These are phyloP conservation scores for Mycena citricolor DNA, from an alignment of 1,284 basidiomycete species.

Conservation along the genomic window DNA sequence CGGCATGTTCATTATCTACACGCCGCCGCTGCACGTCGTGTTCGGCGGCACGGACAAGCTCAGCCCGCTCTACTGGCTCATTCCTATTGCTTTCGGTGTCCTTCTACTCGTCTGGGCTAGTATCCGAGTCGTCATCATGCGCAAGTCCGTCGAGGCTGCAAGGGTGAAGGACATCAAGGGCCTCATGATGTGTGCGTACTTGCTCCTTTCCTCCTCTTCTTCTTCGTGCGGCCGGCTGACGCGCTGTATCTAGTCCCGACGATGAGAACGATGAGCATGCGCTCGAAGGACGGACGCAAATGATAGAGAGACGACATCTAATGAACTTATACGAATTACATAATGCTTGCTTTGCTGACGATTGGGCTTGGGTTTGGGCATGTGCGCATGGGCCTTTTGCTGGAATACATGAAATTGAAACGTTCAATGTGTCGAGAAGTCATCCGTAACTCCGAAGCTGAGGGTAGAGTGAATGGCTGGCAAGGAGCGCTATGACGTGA, in stretches of 20 bases:
- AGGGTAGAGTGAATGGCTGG: no score
- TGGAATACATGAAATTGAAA: no score
- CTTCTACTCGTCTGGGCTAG: constrained; percentile 60
- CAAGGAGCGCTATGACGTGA: no score
- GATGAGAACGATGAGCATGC: constrained; percentile 66
- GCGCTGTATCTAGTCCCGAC: constrained; percentile 50
- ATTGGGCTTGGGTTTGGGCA: no score
- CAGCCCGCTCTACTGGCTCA: constrained; percentile 67
- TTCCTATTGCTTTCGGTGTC: constrained; percentile 60
- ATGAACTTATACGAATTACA: no score
- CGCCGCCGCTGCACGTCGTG: constrained; percentile 65
- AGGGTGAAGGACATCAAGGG: constrained; percentile 66
- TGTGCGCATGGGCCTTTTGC: no score
- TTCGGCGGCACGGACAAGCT: constrained; percentile 61
- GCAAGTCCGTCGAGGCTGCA: constrained; percentile 53
- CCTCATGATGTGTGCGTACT: constrained; percentile 69
- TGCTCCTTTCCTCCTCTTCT: no score
- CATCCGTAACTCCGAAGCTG: no score
- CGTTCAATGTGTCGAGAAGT: no score
- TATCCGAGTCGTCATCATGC: constrained; percentile 53
- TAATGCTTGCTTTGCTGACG: no score
- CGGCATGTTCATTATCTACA: constrained; percentile 69
- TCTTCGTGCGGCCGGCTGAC: constrained; percentile 14
- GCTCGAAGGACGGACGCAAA: no score
- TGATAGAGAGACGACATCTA: no score